A percentile compares a stretch with the other conserved stretches of the same genome.
Evolutionary conservation across 169 alveolate species (phyloP).

Genomic region (Amoebophrya sp.): DNA sequence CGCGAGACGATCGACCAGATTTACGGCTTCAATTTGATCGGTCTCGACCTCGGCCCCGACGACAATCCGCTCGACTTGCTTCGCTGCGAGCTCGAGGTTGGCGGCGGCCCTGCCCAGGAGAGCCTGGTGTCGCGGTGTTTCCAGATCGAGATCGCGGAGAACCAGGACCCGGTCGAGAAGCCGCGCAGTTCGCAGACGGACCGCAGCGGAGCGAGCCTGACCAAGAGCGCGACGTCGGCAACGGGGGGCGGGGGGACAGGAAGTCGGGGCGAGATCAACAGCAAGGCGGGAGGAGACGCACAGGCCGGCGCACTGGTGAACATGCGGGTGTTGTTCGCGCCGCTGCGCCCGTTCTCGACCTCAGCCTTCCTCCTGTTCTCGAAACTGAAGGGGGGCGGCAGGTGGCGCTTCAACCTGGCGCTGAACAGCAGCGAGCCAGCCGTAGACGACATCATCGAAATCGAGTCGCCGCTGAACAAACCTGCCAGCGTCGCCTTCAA

Average conservation of each 20-base stretch:
- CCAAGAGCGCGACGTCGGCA: no score
- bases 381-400: constrained; percentile 63
- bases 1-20: constrained; percentile 35
- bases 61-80: not conserved
- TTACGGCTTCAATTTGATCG: constrained; percentile 5
- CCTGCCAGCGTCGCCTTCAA: constrained; percentile 61
- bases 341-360: constrained; percentile 67
- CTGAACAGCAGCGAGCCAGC: constrained; percentile 73
- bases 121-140: constrained; percentile 33
- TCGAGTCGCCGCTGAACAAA: constrained; percentile 65
- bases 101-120: constrained; percentile 12
- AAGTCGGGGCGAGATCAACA: not conserved
- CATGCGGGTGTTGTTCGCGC: constrained; percentile 54
- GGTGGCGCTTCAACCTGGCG: constrained; percentile 66
- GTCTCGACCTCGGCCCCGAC: not conserved
- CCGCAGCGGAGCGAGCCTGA: no score
- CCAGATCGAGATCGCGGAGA: constrained; percentile 7
- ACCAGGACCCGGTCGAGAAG: constrained; percentile 34
- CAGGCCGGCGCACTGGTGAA: constrained; percentile 43
- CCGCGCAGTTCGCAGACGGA: no score
- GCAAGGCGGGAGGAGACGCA: no score
- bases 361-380: constrained; percentile 51
- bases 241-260: not conserved
- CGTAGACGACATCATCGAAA: constrained; percentile 68
- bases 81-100: constrained; percentile 29